These are phyloP conservation scores for Keithomyces neogunnii DNA, from an alignment of 2,329 filamentous ascomycete genomes.

Conservation along the genomic window DNA sequence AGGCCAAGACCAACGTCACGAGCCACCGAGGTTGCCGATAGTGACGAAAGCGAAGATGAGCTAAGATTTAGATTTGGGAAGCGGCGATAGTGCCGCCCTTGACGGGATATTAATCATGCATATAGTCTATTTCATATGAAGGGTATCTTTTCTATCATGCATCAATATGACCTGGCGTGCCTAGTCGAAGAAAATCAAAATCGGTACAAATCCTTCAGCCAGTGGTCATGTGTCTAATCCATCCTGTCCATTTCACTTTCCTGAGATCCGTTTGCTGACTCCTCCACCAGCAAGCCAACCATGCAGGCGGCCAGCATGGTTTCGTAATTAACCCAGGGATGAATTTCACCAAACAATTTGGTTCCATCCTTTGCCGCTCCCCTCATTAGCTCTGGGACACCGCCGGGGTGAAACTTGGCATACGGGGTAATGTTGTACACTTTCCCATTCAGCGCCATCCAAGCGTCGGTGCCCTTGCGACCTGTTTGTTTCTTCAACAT, in stretches of 20 bases:
- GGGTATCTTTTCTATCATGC: constrained; percentile 6
- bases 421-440: constrained; percentile 96
- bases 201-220: background rate
- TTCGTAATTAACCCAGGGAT: constrained; percentile 67
- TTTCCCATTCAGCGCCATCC: constrained; percentile 81
- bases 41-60: constrained; percentile 46
- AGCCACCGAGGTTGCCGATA: constrained; percentile 26
- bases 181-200: background rate
- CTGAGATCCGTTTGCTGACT: constrained; percentile 30
- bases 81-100: constrained; percentile 27
- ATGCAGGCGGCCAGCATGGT: constrained; percentile 58
- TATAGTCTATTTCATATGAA: background rate
- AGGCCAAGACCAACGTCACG: constrained; percentile 25
- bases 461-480: constrained; percentile 76
- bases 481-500: constrained; percentile 74
- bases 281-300: constrained; percentile 54
- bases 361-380: constrained; percentile 55
- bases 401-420: constrained; percentile 82
- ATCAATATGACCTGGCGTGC: background rate
- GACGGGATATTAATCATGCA: background rate
- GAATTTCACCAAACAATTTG: constrained; percentile 55
- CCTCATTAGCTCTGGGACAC: constrained; percentile 61
- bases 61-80: constrained; percentile 48
- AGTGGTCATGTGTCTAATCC: constrained; percentile 34
- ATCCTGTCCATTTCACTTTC: constrained; percentile 48